Evolutionary conservation across 176 grass and related monocot species (phyloP).

Genomic region (Rhynchospora pubera): DNA sequence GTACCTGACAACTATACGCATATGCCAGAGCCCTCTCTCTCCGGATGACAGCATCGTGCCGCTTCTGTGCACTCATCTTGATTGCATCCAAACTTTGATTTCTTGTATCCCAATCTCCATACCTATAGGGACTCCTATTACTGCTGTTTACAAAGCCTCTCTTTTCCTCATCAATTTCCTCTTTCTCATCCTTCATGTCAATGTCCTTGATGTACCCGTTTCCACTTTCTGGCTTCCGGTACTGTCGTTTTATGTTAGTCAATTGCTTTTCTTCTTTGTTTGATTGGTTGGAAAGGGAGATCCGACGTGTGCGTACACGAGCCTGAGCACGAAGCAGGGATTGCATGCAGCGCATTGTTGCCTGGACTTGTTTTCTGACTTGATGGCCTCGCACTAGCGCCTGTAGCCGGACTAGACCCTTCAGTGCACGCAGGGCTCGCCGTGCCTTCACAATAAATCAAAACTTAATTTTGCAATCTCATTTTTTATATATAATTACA

Average conservation of each 20-base stretch:
- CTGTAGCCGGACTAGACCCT: constrained; percentile 66
- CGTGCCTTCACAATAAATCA: constrained; percentile 36
- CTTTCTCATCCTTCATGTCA: constrained; percentile 11
- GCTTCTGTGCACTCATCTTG: constrained; percentile 27
- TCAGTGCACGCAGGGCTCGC: constrained; percentile 47
- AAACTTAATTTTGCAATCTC: background rate
- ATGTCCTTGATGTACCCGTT: background rate
- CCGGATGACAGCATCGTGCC: constrained; percentile 35
- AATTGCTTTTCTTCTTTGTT: background rate
- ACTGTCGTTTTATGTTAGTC: background rate
- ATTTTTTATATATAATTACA: background rate
- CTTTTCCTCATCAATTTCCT: constrained; percentile 12
- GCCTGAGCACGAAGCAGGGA: constrained; percentile 69
- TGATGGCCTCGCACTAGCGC: constrained; percentile 74
- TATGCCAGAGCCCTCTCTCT: constrained; percentile 53
- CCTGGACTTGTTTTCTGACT: constrained; percentile 66
- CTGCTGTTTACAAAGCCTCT: background rate
- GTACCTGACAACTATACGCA: constrained; percentile 36
- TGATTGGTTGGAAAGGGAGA: constrained; percentile 14
- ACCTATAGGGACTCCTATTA: constrained; percentile 20
- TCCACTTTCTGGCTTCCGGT: background rate
- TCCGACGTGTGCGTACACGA: constrained; percentile 49
- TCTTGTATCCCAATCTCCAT: constrained; percentile 38
- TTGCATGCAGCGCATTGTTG: constrained; percentile 81
- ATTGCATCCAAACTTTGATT: constrained; percentile 41